Evolutionary conservation across 768 basidiomycete species (phyloP), one percentile per base, ranked within the genome.

Genomic region (Serendipita sp.): DNA sequence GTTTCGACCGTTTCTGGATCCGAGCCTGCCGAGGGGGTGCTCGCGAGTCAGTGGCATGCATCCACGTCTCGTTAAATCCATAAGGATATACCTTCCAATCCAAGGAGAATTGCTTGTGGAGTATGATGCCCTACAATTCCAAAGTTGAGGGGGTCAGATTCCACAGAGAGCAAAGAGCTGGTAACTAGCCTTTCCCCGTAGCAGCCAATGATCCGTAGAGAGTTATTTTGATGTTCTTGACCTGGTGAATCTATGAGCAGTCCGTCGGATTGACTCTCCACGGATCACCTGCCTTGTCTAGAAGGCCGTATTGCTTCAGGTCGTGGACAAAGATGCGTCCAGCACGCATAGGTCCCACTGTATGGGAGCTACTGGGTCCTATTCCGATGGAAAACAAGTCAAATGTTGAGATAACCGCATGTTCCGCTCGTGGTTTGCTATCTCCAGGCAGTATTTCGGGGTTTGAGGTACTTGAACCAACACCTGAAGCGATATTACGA

Each of bases 1-100:
- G 87, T 86, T 69, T 94, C 90, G 64, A 97, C 88, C 1, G 90
- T 92, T 75, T 97, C 94, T 0, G 93, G 92, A 70, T 96, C 92
- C 42, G 86, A 89, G 44, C 85, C 82, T 83, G 64, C 13, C 28
- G 11, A 28, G 17, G 38, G 38, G n/a, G 20, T 22, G 20, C 24
- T 30, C 45, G 42, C 43, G 41, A 48, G n/a, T 5, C n/a, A n/a
- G 9, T 5, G n/a, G 9, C n/a, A 9, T 9, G 45, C 45, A 9
- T 20, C 34, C 28, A 42, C 4, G 26, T 11, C 28, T n/a, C n/a
- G n/a, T n/a, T n/a, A n/a, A n/a, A n/a, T n/a, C n/a, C n/a, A n/a
- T n/a, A n/a, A 41, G 4, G 20, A 45, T 62, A 13, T 17, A 70
- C 73, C 88, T 79, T 90, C 88, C 38, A 90, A 75, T 20, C 89